These are phyloP conservation scores for Saccharomycopsis guyanensis DNA, from an alignment of 805 yeast genomes.

Conservation along the genomic window DNA sequence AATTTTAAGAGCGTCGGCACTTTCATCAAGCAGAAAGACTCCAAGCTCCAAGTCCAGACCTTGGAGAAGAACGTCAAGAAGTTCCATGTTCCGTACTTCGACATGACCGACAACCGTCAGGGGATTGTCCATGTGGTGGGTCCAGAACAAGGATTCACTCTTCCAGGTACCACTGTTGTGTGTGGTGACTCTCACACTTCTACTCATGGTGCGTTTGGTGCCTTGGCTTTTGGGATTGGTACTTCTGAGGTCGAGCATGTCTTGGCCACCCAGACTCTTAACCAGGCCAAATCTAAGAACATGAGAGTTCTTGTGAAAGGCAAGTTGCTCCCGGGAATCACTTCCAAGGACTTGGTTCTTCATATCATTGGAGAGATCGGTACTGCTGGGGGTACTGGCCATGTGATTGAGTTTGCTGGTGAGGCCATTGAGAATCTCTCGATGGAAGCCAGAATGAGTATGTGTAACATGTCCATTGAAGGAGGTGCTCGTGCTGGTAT, in stretches of 20 bases:
- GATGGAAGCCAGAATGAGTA: constrained; percentile 98
- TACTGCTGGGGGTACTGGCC: constrained; percentile 99
- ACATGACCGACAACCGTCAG: constrained; percentile 91
- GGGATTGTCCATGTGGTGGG: constrained; percentile 99
- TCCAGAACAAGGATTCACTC: constrained; percentile 97
- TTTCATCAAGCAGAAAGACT: constrained; percentile 85
- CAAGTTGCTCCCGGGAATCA: constrained; percentile 76
- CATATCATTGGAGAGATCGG: constrained; percentile 96
- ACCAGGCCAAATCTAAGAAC: constrained; percentile 92
- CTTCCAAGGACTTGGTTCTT: constrained; percentile 90
- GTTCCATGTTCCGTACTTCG: constrained; percentile 86
- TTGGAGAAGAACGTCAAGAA: constrained; percentile 87
- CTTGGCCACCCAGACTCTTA: constrained; percentile 91
- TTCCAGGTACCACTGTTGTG: constrained; percentile 97
- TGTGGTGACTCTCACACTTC: constrained; percentile 99
- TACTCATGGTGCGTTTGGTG: constrained; percentile 97
- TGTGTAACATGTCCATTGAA: constrained; percentile 98
- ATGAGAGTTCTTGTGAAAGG: constrained; percentile 88
- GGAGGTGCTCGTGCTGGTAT: constrained; percentile 99
- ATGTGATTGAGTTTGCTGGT: constrained; percentile 95
- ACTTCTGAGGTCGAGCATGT: constrained; percentile 99
- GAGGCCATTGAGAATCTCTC: constrained; percentile 82
- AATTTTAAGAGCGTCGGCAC: constrained; percentile 64
- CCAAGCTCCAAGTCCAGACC: constrained; percentile 86
- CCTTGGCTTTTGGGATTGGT: constrained; percentile 97